Percentiles rank a stretch among this genome's conserved stretches.
phyloP scores from a whole-genome alignment of 2,329 filamentous ascomycete genomes.

The Pestalotiopsis sp. region DNA sequence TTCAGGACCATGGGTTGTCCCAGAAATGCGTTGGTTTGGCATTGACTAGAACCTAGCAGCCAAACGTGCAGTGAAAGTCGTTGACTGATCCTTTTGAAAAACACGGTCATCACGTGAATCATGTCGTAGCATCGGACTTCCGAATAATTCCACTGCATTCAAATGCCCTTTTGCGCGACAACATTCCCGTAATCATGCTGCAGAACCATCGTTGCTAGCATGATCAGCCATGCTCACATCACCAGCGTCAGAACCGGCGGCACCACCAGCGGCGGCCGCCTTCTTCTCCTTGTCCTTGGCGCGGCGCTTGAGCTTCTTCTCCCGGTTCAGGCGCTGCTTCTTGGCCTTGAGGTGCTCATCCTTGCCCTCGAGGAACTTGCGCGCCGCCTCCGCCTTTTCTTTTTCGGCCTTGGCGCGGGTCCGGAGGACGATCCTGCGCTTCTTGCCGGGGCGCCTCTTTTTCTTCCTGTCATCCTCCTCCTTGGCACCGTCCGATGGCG shows the following conservation, averaged over 20 bases:
- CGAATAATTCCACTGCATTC: no score
- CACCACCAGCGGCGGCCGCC: neutral
- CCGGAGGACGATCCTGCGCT: conserved; percentile 55
- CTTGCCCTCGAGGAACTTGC: conserved; percentile 47
- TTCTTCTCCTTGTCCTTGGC: conserved; percentile 62
- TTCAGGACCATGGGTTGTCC: no score
- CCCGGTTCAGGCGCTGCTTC: conserved; percentile 63
- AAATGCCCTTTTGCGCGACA: no score
- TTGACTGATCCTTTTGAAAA: no score
- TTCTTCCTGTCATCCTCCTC: conserved; percentile 20
- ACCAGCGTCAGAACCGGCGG: neutral
- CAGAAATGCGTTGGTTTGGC: no score
- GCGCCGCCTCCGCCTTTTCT: conserved; percentile 42
- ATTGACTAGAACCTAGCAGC: no score
- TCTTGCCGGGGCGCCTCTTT: conserved; percentile 59
- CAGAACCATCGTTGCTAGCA: neutral
- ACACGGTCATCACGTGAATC: no score
- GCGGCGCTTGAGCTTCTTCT: conserved; percentile 62
- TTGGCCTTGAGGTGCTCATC: conserved; percentile 62
- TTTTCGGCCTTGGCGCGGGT: conserved; percentile 45
- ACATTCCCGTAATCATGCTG: neutral
- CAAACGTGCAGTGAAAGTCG: no score
- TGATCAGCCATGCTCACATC: neutral
- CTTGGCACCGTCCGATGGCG: conserved; percentile 1
- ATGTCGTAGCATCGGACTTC: no score